Base-by-base conservation (phyloP, 345 rosid genomes). In the Ceriops tagal region DNA sequence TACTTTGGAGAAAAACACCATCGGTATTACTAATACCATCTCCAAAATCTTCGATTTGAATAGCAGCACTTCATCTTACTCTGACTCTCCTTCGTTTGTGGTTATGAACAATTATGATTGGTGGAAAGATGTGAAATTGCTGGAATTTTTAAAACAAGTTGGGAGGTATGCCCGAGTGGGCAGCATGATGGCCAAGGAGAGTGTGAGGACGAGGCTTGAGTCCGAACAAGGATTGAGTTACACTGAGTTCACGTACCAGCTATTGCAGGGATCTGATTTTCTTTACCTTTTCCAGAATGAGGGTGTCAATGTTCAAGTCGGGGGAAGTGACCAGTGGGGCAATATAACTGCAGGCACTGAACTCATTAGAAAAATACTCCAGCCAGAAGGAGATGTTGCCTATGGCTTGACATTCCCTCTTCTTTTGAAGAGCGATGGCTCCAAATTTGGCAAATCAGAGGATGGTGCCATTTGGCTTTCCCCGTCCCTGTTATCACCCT, bases 241-340 rank as follows among this genome's bases (percentile, higher is more conserved):
- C 77, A 91, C 99, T 0, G 97, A 95, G 75, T 88, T 95, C 72
- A 91, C 86, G 35, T 95, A 91, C 72, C 98, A 91, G 90, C 80
- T 93, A 53, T 66, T 95, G 71, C 99, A 95, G 78, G 99, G 96
- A 11, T 91, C 87, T 71, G 99, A 95, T 71, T 89, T 91, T 71
- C 67, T 89, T 28, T 63, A 85, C 72, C 69, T 93, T 84, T 87
- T 88, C 72, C 69, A 83, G 78, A 87, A 88, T 58, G 75, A 87
- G 81, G 88, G 92, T 67, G 79, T 93, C 62, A 91, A 78, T 84
- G 96, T 89, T 71, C 96, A 93, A 71, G 91, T 93, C 69, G 98
- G 98, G 21, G 98, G 98, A 16, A 93, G 98, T 84, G 98, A 91
- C 72, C 97, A 91, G 46, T 93, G 98, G 98, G 98, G 98, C 0